Base-by-base conservation (phyloP, 1,284 basidiomycete genomes). In the Phylloporus sp. region DNA sequence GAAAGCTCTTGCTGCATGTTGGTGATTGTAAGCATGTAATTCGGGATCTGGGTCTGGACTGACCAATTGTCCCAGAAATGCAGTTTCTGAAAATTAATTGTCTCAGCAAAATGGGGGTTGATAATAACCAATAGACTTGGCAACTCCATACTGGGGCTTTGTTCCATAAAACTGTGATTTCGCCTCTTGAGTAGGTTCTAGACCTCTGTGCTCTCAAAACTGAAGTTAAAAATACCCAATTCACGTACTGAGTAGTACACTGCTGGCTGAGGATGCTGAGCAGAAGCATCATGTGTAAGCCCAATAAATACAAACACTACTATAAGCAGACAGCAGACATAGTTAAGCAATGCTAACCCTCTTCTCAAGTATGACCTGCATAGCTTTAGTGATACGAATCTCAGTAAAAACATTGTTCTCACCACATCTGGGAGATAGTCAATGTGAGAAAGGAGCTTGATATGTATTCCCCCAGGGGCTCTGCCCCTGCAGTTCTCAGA, bases 341-440 rank as follows among this genome's bases (percentile, higher is more conserved):
- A 96, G 81, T 71, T 96, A 94, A 0, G 90, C 91, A 42, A 96
- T 87, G 4, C 93, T 88, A 1, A 96, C 84, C 3, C 93, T 86
- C 72, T 95, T 94, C 76, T 96, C 94, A 44, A 95, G 81, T 1
- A 89, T 79, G 46, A 96, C 87, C 91, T 94, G 66, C 32, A 24
- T 42, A 29, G 42, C 52, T 24, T 65, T 47, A 68, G 28, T 28
- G 55, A 39, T 56, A 56, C 8, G 47, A 39, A 24, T 26, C 32
- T 40, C 40, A 39, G 54, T 11, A 42, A 51, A 46, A 50, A 59
- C 26, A 47, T 0, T 12, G 34, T 15, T 70, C 77, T 17, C 52
- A 92, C 92, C 83, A 96, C 94, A 57, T 90, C 87, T 0, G 90
- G 83, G 13, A 96, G 83, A 66, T 86, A 81, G 62, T 91, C 87